Base-by-base conservation (phyloP, 371 early-diverging fungal species). In the Aphelidium insulamus region DNA sequence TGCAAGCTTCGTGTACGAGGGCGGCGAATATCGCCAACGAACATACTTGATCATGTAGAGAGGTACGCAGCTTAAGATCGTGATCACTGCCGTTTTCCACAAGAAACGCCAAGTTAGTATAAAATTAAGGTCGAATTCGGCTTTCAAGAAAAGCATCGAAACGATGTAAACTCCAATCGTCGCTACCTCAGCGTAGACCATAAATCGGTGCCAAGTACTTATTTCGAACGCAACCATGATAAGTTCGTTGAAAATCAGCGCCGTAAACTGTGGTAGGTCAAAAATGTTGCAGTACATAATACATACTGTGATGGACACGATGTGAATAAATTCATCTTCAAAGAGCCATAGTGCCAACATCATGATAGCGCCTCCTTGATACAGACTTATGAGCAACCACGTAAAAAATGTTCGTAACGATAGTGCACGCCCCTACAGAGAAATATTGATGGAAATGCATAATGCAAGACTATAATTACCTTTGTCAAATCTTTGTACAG, bases 331-430 rank as follows among this genome's bases (percentile, higher is more conserved):
- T 52, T 97, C 90, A 36, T 77, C 72, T 45, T 91, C 88, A 54
- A 95, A 97, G 27, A 94, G 61, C 48, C 75, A 69, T 30, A 92
- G 75, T 6, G 87, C 79, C 31, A 92, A 45, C 36, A 94, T 67
- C 97, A 98, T 95, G 34, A 95, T 84, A 0, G 84, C 77, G 5
- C 90, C 84, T 26, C 85, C 97, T 69, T 99, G 98, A 52, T 97
- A 97, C 16, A 95, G 82, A 47, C 79, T 77, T 43, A 95, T 85
- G 30, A 94, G 47, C 20, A 85, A 59, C 91, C 97, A 97, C 9
- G 69, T 75, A 44, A 85, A 84, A 52, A 98, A 97, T 0, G 91
- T 90, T 47, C 76, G 74, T 51, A 68, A 75, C 5, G 85, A 80
- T 8, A 97, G 55, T 5, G 85, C 66, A 9, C 91, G 70, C 10